Conservation (phyloP, 1,284 basidiomycete genomes). For the Tilletia caries region DNA sequence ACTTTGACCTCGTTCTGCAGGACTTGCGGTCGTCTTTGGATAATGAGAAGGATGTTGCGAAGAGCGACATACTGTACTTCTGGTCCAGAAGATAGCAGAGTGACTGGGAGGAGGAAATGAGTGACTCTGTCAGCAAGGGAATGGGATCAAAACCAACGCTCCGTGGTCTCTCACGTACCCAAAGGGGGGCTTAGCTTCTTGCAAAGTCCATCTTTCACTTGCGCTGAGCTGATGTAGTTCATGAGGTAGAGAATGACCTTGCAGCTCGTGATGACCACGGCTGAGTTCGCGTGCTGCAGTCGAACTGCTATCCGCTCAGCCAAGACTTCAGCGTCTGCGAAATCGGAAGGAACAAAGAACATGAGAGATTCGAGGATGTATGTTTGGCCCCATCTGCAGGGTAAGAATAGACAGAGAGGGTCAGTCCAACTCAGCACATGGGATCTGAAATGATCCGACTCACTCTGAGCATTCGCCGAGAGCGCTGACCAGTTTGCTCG, state of each 20-base stretch:
- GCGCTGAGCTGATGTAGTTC: slow-evolving; percentile 95
- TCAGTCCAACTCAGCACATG: slow-evolving; percentile 9
- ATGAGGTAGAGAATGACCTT: slow-evolving; percentile 94
- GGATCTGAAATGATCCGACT: slow-evolving; percentile 14
- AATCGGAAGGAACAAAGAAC: slow-evolving; percentile 82
- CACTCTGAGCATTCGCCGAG: slow-evolving; percentile 80
- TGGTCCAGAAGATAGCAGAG: slow-evolving; percentile 78
- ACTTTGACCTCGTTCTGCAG: slow-evolving; percentile 96
- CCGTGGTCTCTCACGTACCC: background rate
- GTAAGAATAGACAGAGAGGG: background rate
- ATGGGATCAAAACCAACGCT: no score
- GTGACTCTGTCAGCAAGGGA: background rate
- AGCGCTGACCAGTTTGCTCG: slow-evolving; percentile 77
- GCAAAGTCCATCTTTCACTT: slow-evolving; percentile 81
- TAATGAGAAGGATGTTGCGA: slow-evolving; percentile 91
- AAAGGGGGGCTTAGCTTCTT: slow-evolving; percentile 91
- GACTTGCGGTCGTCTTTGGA: slow-evolving; percentile 86
- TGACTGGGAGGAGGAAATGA: slow-evolving; percentile 21
- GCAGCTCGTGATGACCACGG: slow-evolving; percentile 87
- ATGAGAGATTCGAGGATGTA: slow-evolving; percentile 94
- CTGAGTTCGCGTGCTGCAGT: slow-evolving; percentile 88
- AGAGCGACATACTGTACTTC: slow-evolving; percentile 98
- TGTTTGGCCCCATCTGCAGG: slow-evolving; percentile 82
- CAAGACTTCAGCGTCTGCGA: slow-evolving; percentile 85
- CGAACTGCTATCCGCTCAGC: slow-evolving; percentile 89